Conservation (phyloP, 2,329 filamentous ascomycete species). For the Aspergillus sp. region DNA sequence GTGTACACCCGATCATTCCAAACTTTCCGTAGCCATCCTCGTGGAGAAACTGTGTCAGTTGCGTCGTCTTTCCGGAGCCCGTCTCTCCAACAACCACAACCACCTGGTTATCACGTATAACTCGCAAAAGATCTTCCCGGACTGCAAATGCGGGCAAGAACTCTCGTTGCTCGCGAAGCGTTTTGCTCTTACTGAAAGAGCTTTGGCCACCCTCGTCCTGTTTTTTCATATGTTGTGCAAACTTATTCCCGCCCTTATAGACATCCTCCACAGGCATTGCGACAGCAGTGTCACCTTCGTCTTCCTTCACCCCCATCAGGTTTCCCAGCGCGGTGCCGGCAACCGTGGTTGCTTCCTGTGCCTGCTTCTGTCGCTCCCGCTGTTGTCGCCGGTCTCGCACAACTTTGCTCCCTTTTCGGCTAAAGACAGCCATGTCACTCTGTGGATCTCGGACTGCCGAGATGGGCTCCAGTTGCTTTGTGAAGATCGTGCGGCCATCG, state of each 20-base stretch:
- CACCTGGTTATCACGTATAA: conserved; percentile 96
- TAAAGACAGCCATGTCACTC: conserved; percentile 98
- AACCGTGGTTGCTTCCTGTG: conserved; percentile 90
- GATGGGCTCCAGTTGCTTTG: conserved; percentile 93
- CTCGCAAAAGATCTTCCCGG: conserved; percentile 83
- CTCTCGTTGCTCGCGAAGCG: conserved; percentile 84
- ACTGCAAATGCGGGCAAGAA: conserved; percentile 95
- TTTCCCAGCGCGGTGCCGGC: conserved; percentile 91
- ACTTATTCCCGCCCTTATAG: conserved; percentile 69
- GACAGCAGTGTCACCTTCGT: conserved; percentile 80
- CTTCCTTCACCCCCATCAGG: conserved; percentile 92
- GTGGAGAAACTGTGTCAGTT: conserved; percentile 91
- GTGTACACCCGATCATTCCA: conserved; percentile 94
- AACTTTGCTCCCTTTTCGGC: conserved; percentile 88
- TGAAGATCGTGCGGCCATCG: conserved; percentile 93
- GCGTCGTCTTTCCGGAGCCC: conserved; percentile 95
- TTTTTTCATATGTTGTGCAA: conserved; percentile 79
- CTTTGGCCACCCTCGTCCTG: conserved; percentile 79
- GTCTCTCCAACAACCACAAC: conserved; percentile 96
- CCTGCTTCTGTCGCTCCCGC: conserved; percentile 88
- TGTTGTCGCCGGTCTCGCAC: conserved; percentile 90
- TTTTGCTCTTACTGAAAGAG: conserved; percentile 90
- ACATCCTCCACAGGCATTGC: conserved; percentile 73
- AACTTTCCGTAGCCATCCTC: conserved; percentile 88
- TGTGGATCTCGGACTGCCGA: conserved; percentile 90